A percentile compares a stretch with the other conserved stretches of the same genome.
Conservation (phyloP, 164 flowering plant species). For the Vitis rotundifolia region DNA sequence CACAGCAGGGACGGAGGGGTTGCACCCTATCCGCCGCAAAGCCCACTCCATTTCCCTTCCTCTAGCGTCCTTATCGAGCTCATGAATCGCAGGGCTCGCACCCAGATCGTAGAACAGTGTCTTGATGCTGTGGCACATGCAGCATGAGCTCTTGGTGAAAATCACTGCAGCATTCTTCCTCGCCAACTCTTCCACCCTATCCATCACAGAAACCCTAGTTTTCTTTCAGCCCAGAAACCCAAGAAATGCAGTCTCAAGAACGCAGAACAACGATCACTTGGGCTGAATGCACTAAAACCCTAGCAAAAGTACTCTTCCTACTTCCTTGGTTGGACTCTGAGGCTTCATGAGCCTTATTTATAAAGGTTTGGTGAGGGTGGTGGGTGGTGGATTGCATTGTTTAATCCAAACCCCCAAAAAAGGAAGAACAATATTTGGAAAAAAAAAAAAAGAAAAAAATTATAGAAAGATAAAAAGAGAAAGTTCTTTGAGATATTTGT, state of each 20-base stretch:
- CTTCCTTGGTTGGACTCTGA: slow-evolving; percentile 17
- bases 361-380: slow-evolving; percentile 19
- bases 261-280: no score
- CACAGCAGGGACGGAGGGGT: slow-evolving; percentile 57
- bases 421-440: background rate
- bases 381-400: slow-evolving; percentile 8
- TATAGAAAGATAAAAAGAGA: slow-evolving; percentile 15
- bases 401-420: slow-evolving; percentile 11
- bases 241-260: no score
- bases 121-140: slow-evolving; percentile 66
- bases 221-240: background rate
- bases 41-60: slow-evolving; percentile 64
- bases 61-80: slow-evolving; percentile 45
- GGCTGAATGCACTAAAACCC: no score
- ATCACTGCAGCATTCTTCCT: slow-evolving; percentile 58
- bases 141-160: slow-evolving; percentile 66
- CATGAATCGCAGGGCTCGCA: slow-evolving; percentile 65
- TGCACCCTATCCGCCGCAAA: slow-evolving; percentile 38
- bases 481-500: slow-evolving; percentile 31
- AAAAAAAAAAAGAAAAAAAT: background rate
- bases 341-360: slow-evolving; percentile 34
- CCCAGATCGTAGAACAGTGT: slow-evolving; percentile 60
- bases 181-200: slow-evolving; percentile 45
- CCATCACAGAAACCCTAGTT: slow-evolving; percentile 29
- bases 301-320: background rate